phyloP scores from a whole-genome alignment of 768 basidiomycete species.

The Termitomyces sp. region DNA sequence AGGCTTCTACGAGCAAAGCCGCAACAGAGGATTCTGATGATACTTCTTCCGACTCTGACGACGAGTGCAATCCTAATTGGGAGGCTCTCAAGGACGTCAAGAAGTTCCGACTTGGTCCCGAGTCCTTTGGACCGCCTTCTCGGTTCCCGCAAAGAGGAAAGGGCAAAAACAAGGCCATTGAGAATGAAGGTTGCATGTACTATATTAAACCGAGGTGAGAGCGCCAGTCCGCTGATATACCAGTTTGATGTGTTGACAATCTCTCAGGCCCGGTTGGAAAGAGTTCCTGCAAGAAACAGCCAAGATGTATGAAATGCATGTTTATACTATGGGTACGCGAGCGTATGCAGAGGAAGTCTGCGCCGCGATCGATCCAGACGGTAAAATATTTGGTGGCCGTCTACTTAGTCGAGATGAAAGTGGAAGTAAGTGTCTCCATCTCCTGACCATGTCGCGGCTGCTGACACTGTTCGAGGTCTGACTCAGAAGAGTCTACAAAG shows the following conservation, averaged over 20 bases:
- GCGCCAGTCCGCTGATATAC: not conserved
- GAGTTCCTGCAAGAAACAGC: conserved; percentile 73
- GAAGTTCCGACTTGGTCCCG: conserved; percentile 85
- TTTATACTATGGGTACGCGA: conserved; percentile 99
- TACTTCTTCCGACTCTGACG: conserved; percentile 39
- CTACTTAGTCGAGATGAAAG: conserved; percentile 94
- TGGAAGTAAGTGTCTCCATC: conserved; percentile 69
- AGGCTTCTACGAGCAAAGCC: conserved; percentile 30
- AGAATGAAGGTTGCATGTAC: conserved; percentile 87
- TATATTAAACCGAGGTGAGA: conserved; percentile 95
- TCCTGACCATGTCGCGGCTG: not conserved
- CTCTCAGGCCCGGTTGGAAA: conserved; percentile 70
- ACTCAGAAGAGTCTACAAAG: conserved; percentile 91
- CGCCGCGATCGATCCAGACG: conserved; percentile 87
- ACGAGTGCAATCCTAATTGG: conserved; percentile 89
- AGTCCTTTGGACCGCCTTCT: conserved; percentile 51
- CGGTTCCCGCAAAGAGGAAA: conserved; percentile 39
- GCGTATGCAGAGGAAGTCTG: conserved; percentile 96
- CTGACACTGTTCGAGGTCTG: conserved; percentile 50
- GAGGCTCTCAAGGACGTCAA: conserved; percentile 87
- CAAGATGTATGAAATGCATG: conserved; percentile 94
- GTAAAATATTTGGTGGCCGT: conserved; percentile 80
- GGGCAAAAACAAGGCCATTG: conserved; percentile 62
- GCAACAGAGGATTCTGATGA: conserved; percentile 36
- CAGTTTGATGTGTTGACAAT: conserved; percentile 1